Conservation (phyloP, 2,329 filamentous ascomycete species). For the Ascosphaera acerosa region DNA sequence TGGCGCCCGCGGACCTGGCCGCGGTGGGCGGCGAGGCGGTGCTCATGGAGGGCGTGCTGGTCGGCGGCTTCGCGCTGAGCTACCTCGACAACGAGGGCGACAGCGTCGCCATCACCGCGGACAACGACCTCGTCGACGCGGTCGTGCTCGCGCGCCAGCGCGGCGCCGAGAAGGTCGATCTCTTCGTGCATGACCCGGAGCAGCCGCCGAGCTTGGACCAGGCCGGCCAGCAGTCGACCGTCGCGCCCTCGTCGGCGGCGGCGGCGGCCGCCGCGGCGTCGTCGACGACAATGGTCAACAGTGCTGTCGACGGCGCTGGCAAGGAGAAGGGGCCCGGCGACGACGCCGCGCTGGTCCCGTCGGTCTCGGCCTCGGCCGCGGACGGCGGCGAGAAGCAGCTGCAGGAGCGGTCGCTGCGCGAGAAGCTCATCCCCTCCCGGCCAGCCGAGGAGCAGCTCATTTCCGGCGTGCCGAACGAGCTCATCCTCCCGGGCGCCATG, state of each 20-base stretch:
- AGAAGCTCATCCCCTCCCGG: conserved; percentile 21
- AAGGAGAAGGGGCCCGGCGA: conserved; percentile 13
- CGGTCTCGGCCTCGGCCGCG: conserved; percentile 13
- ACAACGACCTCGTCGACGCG: conserved; percentile 77
- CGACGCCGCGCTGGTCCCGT: conserved; percentile 17
- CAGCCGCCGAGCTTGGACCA: conserved; percentile 56
- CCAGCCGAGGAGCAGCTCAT: conserved; percentile 52
- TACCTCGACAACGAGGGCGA: conserved; percentile 95
- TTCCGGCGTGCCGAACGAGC: conserved; percentile 75
- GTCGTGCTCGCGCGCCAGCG: conserved; percentile 57
- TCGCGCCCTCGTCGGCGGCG: conserved; percentile 27
- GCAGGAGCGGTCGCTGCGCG: conserved; percentile 8
- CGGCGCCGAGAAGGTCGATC: conserved; percentile 74
- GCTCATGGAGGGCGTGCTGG: conserved; percentile 56
- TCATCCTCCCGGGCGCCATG: conserved; percentile 79
- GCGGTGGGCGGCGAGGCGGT: conserved; percentile 56
- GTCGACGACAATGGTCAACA: conserved; percentile 18
- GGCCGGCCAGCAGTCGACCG: conserved; percentile 24
- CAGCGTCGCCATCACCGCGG: conserved; percentile 86
- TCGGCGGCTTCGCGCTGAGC: conserved; percentile 69
- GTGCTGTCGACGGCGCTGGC: conserved; percentile 19
- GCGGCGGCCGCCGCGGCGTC: conserved; percentile 23
- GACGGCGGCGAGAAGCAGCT: conserved; percentile 26
- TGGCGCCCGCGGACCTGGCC: conserved; percentile 61
- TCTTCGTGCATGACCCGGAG: conserved; percentile 85